Percentiles rank a stretch among this genome's conserved stretches.
phyloP scores from a whole-genome alignment of 176 grass and related monocot genomes.

The Coix lacrymajobi region DNA sequence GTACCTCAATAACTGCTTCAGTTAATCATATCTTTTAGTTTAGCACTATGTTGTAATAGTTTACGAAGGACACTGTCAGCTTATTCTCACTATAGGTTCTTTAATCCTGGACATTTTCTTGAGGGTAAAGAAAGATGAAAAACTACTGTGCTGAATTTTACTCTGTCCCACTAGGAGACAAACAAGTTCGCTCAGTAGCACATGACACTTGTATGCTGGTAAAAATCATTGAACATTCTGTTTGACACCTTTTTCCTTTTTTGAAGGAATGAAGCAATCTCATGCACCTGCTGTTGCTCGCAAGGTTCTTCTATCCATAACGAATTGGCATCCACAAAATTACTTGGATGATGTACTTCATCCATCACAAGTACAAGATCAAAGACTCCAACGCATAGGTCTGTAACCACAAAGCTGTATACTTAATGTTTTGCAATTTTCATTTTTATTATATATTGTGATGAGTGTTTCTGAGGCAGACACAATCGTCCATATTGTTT shows the following conservation, averaged over 20 bases:
- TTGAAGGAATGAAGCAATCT: conserved; percentile 43
- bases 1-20: background rate
- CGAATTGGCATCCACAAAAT: conserved; percentile 15
- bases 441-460: background rate
- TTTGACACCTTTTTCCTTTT: conserved; percentile 21
- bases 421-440: background rate
- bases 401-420: conserved; percentile 17
- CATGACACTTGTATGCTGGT: conserved; percentile 4
- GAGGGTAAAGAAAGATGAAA: background rate
- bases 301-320: conserved; percentile 42
- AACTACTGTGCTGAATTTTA: background rate
- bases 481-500: background rate
- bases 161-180: background rate
- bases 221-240: conserved; percentile 26
- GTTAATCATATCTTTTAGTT: conserved; percentile 2
- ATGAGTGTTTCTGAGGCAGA: conserved; percentile 21
- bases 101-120: background rate
- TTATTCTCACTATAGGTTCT: background rate
- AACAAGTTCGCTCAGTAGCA: background rate
- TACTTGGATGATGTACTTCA: conserved; percentile 27
- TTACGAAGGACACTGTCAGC: background rate
- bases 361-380: conserved; percentile 37
- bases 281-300: conserved; percentile 35
- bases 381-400: conserved; percentile 36
- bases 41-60: background rate